Evolutionary conservation across 176 grass and related monocot species (phyloP), one percentile per base, ranked within the genome.

Genomic region (Dactylis glomerata): DNA sequence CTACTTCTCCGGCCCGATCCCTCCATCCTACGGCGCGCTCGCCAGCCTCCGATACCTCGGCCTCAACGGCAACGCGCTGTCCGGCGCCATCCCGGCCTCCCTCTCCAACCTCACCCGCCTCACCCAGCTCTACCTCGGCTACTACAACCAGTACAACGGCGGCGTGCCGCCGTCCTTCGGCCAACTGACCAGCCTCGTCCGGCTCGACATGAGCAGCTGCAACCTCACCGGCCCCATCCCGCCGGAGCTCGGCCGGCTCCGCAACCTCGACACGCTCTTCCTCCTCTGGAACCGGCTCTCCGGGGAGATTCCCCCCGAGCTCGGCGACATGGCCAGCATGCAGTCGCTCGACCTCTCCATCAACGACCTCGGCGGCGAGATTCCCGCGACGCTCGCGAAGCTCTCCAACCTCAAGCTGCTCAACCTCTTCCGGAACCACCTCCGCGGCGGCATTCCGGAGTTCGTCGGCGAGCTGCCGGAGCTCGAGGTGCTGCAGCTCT

Each of bases 341-440:
- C 2, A 58, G 15, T 97, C 91, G 11, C 86, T 97, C 3, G 95
- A 98, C 55, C 80, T 98, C 13, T 98, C 96, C 68, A 77, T 85
- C 40, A 98, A 98, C 87, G 96, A 93, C 8, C 87, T 98, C 24
- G 56, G 49, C 50, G 96, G 96, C 28, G 93, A 90, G 83, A 90
- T 98, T 6, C 96, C 96, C 0, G 8, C 15, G 0, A 88, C 14
- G 28, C 82, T 98, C 8, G 81, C 87, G 6, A 80, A 33, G 5
- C 82, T 93, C 6, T 81, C 68, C 1, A 74, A 67, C 9, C 81
- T 98, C 14, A 59, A 76, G 55, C 85, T 98, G 1, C 61, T 98
- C 5, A 93, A 93, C 81, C 82, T 98, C 1, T 98, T 93, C 72
- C 79, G 55, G 8, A 98, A 98, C 80, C 89, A 95, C 64, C 57